These are phyloP conservation scores for Schizonepeta tenuifolia DNA, from an alignment of 257 asterid genomes.

Conservation along the genomic window DNA sequence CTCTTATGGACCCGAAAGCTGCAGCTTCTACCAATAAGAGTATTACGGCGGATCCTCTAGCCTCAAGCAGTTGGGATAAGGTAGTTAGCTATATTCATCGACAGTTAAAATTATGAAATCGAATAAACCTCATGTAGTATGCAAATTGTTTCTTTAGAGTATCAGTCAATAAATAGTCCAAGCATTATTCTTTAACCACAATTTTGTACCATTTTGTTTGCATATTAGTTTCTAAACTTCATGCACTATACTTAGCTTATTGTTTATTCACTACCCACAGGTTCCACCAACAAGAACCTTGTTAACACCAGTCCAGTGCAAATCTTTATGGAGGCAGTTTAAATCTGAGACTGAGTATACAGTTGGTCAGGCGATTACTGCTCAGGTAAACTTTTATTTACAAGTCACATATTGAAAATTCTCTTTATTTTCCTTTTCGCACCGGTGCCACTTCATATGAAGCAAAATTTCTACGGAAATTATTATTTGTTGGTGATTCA, in stretches of 20 bases:
- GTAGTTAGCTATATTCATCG: slow-evolving; percentile 43
- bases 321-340: slow-evolving; percentile 90
- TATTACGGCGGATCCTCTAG: slow-evolving; percentile 70
- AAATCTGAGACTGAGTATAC: slow-evolving; percentile 86
- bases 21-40: slow-evolving; percentile 58
- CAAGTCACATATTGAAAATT: not conserved
- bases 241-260: slow-evolving; percentile 28
- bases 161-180: slow-evolving; percentile 15
- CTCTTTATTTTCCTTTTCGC: slow-evolving; percentile 5
- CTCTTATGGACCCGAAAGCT: slow-evolving; percentile 70
- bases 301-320: slow-evolving; percentile 94
- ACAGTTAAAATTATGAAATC: slow-evolving; percentile 11
- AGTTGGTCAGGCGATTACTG: slow-evolving; percentile 90
- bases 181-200: not conserved
- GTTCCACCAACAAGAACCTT: slow-evolving; percentile 72
- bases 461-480: slow-evolving; percentile 21
- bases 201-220: not conserved
- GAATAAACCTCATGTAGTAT: slow-evolving; percentile 26
- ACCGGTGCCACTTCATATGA: slow-evolving; percentile 14
- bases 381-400: slow-evolving; percentile 63
- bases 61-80: slow-evolving; percentile 91
- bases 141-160: not conserved
- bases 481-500: slow-evolving; percentile 5
- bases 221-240: slow-evolving; percentile 15
- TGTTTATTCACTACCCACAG: slow-evolving; percentile 43